Evolutionary conservation across 108 stramenopile species (phyloP), one percentile per base, ranked within the genome.

Genomic region (Bacterosira constricta): DNA sequence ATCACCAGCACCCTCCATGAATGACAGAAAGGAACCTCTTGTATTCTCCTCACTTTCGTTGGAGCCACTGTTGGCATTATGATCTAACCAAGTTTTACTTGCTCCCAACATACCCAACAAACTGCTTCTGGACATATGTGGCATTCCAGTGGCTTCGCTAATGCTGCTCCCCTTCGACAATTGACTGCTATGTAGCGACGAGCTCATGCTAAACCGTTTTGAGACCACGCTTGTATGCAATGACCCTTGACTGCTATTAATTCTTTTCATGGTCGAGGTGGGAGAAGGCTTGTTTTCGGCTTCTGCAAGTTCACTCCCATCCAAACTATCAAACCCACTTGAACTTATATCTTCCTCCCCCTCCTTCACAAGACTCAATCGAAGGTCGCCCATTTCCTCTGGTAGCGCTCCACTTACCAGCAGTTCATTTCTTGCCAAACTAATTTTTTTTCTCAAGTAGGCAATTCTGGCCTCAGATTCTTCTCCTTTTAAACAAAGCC

Each of bases 1-100:
- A 66, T 66, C 47, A 21, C 1, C 50, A 35, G 34, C 64, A 15
- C 64, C 64, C 18, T 54, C 31, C 1, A 32, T 32, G 13, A 54
- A 54, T 13, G 53, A 35, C 31, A 54, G 2, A n/a, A n/a, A n/a
- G n/a, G n/a, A n/a, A n/a, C n/a, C n/a, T n/a, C n/a, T n/a, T n/a
- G n/a, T n/a, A n/a, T n/a, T n/a, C n/a, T n/a, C n/a, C n/a, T n/a
- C n/a, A n/a, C n/a, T n/a, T n/a, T n/a, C n/a, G n/a, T n/a, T n/a
- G n/a, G n/a, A n/a, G n/a, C n/a, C n/a, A n/a, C n/a, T 1, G 6
- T 0, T 6, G 13, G 30, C 30, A 54, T 12, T 17, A 12, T 29
- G 0, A 23, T 27, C 51, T 52, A 27, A 15, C n/a, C 20, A 21
- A 23, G 20, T 52, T 4, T 52, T 52, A 52, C 13, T 54, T 31